These are phyloP conservation scores for Trichaptum fuscoviolaceum DNA, from an alignment of 768 basidiomycete species.

Conservation along the genomic window DNA sequence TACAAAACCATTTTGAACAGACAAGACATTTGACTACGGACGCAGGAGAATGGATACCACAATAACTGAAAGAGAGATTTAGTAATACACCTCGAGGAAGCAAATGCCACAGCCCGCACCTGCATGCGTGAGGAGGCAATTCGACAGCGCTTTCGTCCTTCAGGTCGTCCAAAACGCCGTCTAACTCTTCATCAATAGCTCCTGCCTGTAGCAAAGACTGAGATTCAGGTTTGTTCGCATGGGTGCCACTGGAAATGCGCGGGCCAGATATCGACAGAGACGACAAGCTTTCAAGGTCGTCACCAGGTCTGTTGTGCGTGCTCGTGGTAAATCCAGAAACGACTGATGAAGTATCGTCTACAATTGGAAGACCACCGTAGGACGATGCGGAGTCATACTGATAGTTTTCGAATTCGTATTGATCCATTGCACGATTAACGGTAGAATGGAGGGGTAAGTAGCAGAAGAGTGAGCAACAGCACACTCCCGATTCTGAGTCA, in stretches of 20 bases:
- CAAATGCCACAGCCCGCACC: constrained; percentile 43
- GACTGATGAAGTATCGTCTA: constrained; percentile 78
- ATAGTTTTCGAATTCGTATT: constrained; percentile 62
- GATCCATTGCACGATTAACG: background rate
- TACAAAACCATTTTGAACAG: constrained; percentile 97
- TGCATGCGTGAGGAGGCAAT: constrained; percentile 92
- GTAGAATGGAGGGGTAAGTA: background rate
- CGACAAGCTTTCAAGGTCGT: constrained; percentile 66
- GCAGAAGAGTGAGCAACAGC: background rate
- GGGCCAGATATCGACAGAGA: constrained; percentile 18
- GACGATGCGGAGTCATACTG: constrained; percentile 81
- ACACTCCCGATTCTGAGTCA: background rate
- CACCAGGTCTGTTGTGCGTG: constrained; percentile 37
- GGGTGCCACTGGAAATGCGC: constrained; percentile 9
- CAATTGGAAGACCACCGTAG: constrained; percentile 64
- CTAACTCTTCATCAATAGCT: constrained; percentile 76
- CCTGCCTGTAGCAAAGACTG: constrained; percentile 25
- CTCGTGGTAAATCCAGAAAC: constrained; percentile 65
- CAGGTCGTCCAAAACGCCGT: constrained; percentile 82
- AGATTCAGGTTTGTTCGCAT: background rate
- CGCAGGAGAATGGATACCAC: constrained; percentile 95
- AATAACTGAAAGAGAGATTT: constrained; percentile 59
- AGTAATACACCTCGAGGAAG: constrained; percentile 7
- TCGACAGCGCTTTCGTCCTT: constrained; percentile 77
- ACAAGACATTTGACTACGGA: constrained; percentile 94